These are phyloP conservation scores for Penicillium fuscoglaucum DNA, from an alignment of 2,329 filamentous ascomycete genomes.

Conservation along the genomic window DNA sequence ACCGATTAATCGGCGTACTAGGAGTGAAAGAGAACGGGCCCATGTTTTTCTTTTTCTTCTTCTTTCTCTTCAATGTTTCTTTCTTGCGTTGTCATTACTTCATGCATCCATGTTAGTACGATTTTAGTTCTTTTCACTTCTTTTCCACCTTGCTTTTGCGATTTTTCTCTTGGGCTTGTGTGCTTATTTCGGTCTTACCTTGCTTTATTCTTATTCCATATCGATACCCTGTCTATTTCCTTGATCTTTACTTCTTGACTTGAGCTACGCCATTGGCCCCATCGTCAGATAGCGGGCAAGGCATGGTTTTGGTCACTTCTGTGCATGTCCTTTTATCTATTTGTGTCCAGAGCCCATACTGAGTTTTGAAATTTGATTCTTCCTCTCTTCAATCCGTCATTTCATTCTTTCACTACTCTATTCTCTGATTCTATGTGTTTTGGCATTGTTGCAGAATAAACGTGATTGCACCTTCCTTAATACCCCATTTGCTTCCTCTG, in stretches of 20 bases:
- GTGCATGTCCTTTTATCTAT: not conserved
- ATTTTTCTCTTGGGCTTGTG: conserved; percentile 1
- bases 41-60: not conserved
- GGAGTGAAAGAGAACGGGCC: conserved; percentile 17
- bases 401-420: not conserved
- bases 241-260: conserved; percentile 17
- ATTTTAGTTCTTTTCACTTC: conserved; percentile 12
- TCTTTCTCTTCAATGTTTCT: conserved; percentile 13
- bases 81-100: conserved; percentile 24
- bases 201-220: conserved; percentile 27
- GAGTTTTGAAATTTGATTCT: not conserved
- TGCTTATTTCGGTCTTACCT: conserved; percentile 15
- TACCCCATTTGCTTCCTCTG: not conserved
- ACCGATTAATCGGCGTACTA: conserved; percentile 19
- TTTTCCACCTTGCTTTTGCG: conserved; percentile 18
- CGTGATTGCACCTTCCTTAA: conserved; percentile 4
- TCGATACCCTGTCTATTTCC: conserved; percentile 37
- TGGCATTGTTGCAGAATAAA: not conserved
- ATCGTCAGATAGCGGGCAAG: conserved; percentile 5
- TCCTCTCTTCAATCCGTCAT: not conserved
- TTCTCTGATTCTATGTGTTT: not conserved
- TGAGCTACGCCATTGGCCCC: not conserved
- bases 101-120: conserved; percentile 2
- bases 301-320: not conserved
- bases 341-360: not conserved